Evolutionary conservation across 345 rosid species (phyloP), one percentile per base, ranked within the genome.

Genomic region (Hibiscus tridactylites): DNA sequence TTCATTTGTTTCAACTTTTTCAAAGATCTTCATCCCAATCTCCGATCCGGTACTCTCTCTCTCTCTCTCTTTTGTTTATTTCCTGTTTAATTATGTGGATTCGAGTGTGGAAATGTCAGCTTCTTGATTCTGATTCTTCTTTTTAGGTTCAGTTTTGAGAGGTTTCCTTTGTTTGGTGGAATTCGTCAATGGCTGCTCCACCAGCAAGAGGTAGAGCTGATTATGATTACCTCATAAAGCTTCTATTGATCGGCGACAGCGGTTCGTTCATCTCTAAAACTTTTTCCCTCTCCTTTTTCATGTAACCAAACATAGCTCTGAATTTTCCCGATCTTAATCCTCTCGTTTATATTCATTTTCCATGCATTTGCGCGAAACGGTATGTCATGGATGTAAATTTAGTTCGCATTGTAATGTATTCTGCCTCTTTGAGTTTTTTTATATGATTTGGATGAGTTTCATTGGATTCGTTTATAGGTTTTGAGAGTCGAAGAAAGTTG

Each of bases 191-290:
- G 90, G 84, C 90, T 71, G 89, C 89, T 81, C 91, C 93, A 74
- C 91, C 91, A 71, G 85, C 89, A 64, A 85, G 93, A 87, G 91
- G 87, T 71, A 87, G 93, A 29, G 93, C 93, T 73, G 93, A 85
- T 85, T 85, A 88, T 69, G 93, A 88, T 76, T 88, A 78, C 81
- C 93, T 88, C 61, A 81, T 87, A 29, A 88, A 88, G 73, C 93
- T 87, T 46, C 85, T 88, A 12, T 75, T 87, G 79, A 87, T 88
- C 85, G 85, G 89, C 60, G 86, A 83, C 19, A 85, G 73, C 70
- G 76, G 76, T 68, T 17, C 9, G 54, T 9, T 68, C 24, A 21
- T 21, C 24, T 21, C 24, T 21, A 21, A 21, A 21, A 21, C 19
- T 9, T 37, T 17, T 0, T 1, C 26, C 28, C 3, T 70, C 29